Evolutionary conservation across 495 filamentous ascomycete species (phyloP).

Genomic region (Talaromyces nanjingensis): DNA sequence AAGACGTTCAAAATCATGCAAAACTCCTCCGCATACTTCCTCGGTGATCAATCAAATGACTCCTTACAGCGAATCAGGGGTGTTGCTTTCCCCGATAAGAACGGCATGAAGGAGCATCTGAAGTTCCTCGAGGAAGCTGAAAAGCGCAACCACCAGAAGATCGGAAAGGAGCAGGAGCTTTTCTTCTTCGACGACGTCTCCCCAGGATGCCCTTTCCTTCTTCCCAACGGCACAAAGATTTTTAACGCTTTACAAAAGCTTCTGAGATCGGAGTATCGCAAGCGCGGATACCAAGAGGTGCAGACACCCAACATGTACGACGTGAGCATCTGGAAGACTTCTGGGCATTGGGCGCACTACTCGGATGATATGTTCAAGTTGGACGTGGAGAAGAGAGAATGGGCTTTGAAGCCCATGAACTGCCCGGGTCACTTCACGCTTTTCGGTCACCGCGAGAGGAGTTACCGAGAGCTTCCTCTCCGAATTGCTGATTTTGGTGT

Average conservation of each 20-base stretch:
- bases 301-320: slow-evolving; percentile 97
- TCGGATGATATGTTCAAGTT: slow-evolving; percentile 95
- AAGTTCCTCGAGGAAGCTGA: slow-evolving; percentile 93
- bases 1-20: slow-evolving; percentile 91
- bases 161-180: slow-evolving; percentile 90
- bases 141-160: slow-evolving; percentile 85
- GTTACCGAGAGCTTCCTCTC: slow-evolving; percentile 82
- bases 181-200: slow-evolving; percentile 94
- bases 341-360: slow-evolving; percentile 94
- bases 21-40: slow-evolving; percentile 95
- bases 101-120: slow-evolving; percentile 80
- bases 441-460: slow-evolving; percentile 70
- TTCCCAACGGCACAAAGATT: slow-evolving; percentile 88
- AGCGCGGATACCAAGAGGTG: slow-evolving; percentile 90
- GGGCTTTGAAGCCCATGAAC: slow-evolving; percentile 92
- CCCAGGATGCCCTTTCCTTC: slow-evolving; percentile 86
- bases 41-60: slow-evolving; percentile 87
- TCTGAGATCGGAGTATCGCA: slow-evolving; percentile 82
- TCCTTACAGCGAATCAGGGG: slow-evolving; percentile 94
- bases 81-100: slow-evolving; percentile 96
- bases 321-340: slow-evolving; percentile 80
- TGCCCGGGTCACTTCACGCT: slow-evolving; percentile 83
- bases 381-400: slow-evolving; percentile 79
- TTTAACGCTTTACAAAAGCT: slow-evolving; percentile 81
- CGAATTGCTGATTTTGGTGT: slow-evolving; percentile 93